A percentile compares a stretch with the other conserved stretches of the same genome.
phyloP scores from a whole-genome alignment of 371 early-diverging fungal species.

The Lichtheimia ornata region DNA sequence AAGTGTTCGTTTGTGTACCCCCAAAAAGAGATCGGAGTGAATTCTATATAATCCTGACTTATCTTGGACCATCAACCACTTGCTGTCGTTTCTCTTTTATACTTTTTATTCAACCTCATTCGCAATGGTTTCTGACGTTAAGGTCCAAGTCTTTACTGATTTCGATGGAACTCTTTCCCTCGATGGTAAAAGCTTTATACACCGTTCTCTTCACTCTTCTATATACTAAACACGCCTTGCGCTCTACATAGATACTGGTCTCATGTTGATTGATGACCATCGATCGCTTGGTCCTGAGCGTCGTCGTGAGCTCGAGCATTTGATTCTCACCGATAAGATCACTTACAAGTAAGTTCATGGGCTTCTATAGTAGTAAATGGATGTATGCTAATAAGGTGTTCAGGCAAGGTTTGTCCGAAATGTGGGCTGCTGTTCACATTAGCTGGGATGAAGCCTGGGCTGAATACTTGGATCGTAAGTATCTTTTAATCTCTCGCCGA shows the following conservation, averaged over 20 bases:
- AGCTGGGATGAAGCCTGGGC: constrained; percentile 62
- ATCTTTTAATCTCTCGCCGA: neutral
- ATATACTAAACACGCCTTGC: neutral
- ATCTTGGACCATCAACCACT: neutral
- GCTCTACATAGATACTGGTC: constrained; percentile 36
- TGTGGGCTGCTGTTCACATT: constrained; percentile 64
- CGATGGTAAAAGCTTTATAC: constrained; percentile 29
- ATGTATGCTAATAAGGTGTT: neutral
- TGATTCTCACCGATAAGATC: constrained; percentile 37
- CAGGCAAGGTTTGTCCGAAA: constrained; percentile 48
- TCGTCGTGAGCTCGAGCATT: constrained; percentile 43
- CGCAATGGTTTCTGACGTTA: constrained; percentile 9
- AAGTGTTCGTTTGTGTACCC: too few relatives aligned
- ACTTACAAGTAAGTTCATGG: constrained; percentile 34
- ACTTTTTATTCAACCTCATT: neutral
- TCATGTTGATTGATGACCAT: constrained; percentile 45
- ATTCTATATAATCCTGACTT: too few relatives aligned
- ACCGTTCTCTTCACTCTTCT: neutral
- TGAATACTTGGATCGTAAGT: constrained; percentile 51
- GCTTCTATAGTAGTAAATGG: neutral
- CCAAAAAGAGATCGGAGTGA: too few relatives aligned
- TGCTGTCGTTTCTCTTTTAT: neutral
- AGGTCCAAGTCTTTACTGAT: constrained; percentile 50
- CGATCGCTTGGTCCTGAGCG: constrained; percentile 44
- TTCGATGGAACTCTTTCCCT: constrained; percentile 53